phyloP scores from a whole-genome alignment of 805 yeast genomes.

The Barnettozyma pratensis region DNA sequence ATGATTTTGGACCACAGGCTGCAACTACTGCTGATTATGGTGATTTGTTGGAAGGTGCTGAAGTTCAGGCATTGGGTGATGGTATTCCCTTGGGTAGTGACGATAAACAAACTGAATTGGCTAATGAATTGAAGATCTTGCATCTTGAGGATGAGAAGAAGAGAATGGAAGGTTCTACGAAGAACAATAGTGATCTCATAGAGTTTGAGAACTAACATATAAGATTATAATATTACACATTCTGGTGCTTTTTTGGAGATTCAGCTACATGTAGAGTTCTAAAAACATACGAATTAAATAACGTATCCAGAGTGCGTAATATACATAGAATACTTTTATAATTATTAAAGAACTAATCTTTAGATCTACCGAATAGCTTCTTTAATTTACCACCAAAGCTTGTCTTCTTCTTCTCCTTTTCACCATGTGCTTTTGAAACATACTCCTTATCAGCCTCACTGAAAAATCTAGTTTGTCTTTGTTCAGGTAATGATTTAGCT shows the following conservation, averaged over 20 bases:
- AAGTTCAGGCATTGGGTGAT: conserved; percentile 36
- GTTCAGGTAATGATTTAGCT: conserved; percentile 24
- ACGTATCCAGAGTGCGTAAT: no score
- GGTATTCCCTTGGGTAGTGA: conserved; percentile 24
- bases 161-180: conserved; percentile 9
- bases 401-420: conserved; percentile 28
- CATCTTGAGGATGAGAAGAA: conserved; percentile 20
- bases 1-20: conserved; percentile 40
- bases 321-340: not conserved
- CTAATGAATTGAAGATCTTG: conserved; percentile 25
- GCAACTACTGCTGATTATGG: conserved; percentile 32
- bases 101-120: conserved; percentile 10
- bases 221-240: no score
- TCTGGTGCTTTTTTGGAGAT: no score
- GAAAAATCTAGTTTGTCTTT: conserved; percentile 24
- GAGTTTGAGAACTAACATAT: conserved; percentile 35
- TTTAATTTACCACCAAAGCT: conserved; percentile 34
- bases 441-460: conserved; percentile 23
- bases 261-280: no score
- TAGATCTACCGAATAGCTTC: conserved; percentile 34
- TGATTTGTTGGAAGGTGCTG: conserved; percentile 46
- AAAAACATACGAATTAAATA: not conserved
- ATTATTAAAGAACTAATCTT: not conserved
- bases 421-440: conserved; percentile 6
- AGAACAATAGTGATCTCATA: conserved; percentile 28